phyloP scores from a whole-genome alignment of 495 filamentous ascomycete species.

The Penicillium ochrochloron region DNA sequence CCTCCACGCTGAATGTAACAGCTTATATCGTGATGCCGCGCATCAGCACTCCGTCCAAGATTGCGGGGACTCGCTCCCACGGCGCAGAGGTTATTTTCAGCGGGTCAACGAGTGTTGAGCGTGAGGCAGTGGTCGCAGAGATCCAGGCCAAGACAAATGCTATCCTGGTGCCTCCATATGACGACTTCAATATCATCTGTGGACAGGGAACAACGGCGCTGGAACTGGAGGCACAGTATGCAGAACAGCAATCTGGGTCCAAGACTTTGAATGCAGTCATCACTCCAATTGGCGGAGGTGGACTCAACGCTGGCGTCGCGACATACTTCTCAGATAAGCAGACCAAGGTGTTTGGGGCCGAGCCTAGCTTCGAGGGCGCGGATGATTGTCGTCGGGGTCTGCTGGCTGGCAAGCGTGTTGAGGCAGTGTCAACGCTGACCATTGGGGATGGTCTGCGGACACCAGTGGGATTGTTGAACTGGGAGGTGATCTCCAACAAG shows the following conservation, averaged over 20 bases:
- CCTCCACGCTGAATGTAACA: conserved; percentile 63
- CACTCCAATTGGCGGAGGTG: conserved; percentile 86
- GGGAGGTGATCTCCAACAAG: conserved; percentile 77
- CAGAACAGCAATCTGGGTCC: conserved; percentile 33
- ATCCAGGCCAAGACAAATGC: conserved; percentile 74
- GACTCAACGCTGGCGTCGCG: conserved; percentile 83
- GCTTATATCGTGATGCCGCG: conserved; percentile 90
- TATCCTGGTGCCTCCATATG: conserved; percentile 83
- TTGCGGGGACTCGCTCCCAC: conserved; percentile 76
- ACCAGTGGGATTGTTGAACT: conserved; percentile 77
- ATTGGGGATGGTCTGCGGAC: conserved; percentile 92
- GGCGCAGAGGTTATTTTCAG: conserved; percentile 81
- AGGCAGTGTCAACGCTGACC: conserved; percentile 72
- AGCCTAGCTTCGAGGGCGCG: conserved; percentile 82
- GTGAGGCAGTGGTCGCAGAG: conserved; percentile 72
- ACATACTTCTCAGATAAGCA: conserved; percentile 68
- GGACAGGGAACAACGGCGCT: conserved; percentile 88
- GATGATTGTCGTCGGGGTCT: conserved; percentile 80
- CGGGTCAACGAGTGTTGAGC: conserved; percentile 78
- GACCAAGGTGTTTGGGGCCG: conserved; percentile 83
- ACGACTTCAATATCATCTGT: conserved; percentile 87
- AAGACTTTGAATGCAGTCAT: conserved; percentile 74
- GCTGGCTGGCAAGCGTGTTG: conserved; percentile 61
- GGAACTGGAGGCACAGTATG: conserved; percentile 78
- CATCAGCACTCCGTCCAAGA: conserved; percentile 83